These are phyloP conservation scores for Pseudonitzschia delicatissima DNA, from an alignment of 108 stramenopile genomes.

Conservation along the genomic window DNA sequence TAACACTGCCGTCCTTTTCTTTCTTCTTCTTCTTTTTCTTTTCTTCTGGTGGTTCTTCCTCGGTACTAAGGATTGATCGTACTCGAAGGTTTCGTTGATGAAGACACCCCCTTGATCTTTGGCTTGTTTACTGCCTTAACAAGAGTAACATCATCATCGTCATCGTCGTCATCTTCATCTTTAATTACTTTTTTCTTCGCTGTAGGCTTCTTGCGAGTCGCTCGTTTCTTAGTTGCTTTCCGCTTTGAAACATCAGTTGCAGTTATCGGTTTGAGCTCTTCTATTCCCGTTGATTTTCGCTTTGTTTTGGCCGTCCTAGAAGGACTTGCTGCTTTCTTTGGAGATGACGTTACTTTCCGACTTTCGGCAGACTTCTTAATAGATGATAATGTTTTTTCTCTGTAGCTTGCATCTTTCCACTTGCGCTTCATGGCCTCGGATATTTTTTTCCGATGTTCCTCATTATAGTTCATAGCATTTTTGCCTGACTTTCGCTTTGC, in stretches of 20 bases:
- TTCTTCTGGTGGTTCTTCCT: neutral
- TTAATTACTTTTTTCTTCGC: neutral
- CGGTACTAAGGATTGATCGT: neutral
- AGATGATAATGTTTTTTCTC: constrained; percentile 58
- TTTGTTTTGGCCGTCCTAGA: neutral
- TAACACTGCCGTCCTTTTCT: constrained; percentile 60
- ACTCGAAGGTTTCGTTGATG: constrained; percentile 3
- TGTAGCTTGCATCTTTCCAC: constrained; percentile 78
- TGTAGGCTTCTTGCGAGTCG: neutral
- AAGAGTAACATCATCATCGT: neutral
- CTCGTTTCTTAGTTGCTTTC: neutral
- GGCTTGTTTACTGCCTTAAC: neutral
- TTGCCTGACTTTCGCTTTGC: constrained; percentile 23
- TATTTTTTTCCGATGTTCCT: constrained; percentile 60
- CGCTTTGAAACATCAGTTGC: constrained; percentile 3
- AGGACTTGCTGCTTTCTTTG: neutral
- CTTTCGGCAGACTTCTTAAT: constrained; percentile 43
- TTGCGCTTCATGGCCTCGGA: constrained; percentile 79
- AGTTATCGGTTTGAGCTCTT: neutral
- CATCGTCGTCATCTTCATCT: neutral
- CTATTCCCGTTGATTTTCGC: neutral
- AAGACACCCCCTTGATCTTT: neutral
- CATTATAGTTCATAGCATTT: constrained; percentile 11
- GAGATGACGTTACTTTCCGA: neutral
- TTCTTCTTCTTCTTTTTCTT: constrained; percentile 30